A percentile compares a stretch with the other conserved stretches of the same genome.
phyloP scores from a whole-genome alignment of 225 moss, liverwort and hornwort species.

The Anthoceros angustus region DNA sequence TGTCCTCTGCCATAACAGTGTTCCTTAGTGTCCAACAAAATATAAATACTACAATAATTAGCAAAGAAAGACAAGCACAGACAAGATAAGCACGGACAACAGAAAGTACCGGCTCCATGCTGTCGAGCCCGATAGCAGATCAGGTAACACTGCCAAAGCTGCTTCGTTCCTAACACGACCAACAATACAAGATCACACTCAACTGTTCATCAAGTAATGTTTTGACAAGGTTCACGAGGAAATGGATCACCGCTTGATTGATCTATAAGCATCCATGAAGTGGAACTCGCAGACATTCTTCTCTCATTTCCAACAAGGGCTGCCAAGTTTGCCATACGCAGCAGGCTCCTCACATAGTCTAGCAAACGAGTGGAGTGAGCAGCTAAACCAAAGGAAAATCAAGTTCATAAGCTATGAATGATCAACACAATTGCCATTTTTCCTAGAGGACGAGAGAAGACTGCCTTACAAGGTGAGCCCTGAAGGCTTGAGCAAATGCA shows the following conservation, averaged over 20 bases:
- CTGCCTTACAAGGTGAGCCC: constrained; percentile 74
- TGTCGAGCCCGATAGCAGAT: constrained; percentile 75
- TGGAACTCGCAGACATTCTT: constrained; percentile 96
- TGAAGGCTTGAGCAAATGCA: constrained; percentile 86
- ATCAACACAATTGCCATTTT: not conserved
- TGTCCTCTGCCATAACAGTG: constrained; percentile 21
- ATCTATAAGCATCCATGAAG: constrained; percentile 67
- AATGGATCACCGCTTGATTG: constrained; percentile 41
- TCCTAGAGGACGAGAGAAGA: not conserved
- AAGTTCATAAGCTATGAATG: too few relatives aligned
- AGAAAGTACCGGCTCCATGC: constrained; percentile 29
- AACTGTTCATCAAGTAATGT: not conserved
- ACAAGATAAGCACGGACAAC: too few relatives aligned
- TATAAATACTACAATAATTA: not conserved
- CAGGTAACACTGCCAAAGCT: constrained; percentile 70
- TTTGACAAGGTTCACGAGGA: not conserved
- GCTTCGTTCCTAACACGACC: constrained; percentile 75
- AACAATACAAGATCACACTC: not conserved
- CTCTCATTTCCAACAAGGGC: constrained; percentile 90
- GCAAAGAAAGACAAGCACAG: not conserved
- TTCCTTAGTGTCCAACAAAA: not conserved
- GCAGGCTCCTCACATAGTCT: constrained; percentile 87
- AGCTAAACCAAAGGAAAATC: not conserved
- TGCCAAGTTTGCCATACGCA: constrained; percentile 81
- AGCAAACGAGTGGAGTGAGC: not conserved